These are phyloP conservation scores for Hapsidospora chrysogenum DNA, from an alignment of 495 filamentous ascomycete species.

Conservation along the genomic window DNA sequence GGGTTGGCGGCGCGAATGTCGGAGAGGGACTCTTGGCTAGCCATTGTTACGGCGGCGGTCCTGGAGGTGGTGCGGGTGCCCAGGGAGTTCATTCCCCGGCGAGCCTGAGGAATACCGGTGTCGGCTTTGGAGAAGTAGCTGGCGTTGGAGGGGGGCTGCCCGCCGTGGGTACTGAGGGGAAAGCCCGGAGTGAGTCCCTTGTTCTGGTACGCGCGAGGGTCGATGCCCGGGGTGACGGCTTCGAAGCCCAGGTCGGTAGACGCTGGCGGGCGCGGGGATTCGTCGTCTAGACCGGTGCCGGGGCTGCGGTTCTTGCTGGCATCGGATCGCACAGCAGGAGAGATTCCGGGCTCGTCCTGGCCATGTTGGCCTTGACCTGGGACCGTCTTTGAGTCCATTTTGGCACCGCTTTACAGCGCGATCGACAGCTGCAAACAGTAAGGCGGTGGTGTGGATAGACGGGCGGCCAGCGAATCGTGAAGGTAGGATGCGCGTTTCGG, in stretches of 20 bases:
- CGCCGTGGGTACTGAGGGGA: background rate
- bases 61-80: constrained; percentile 11
- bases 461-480: no score
- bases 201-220: background rate
- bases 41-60: constrained; percentile 29
- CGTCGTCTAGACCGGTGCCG: background rate
- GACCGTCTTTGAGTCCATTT: background rate
- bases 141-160: background rate
- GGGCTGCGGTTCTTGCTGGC: no score
- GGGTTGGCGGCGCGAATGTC: constrained; percentile 46
- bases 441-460: background rate
- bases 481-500: no score
- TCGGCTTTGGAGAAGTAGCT: background rate
- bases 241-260: background rate
- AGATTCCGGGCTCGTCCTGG: background rate
- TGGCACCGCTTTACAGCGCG: background rate
- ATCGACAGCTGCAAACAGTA: background rate
- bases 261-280: background rate
- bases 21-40: constrained; percentile 30
- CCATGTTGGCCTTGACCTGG: background rate
- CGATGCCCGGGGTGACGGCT: background rate
- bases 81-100: background rate
- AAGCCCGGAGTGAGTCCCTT: background rate
- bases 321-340: background rate
- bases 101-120: constrained; percentile 1